phyloP scores from a whole-genome alignment of 164 flowering plant species.

The Warburgia ugandensis region DNA sequence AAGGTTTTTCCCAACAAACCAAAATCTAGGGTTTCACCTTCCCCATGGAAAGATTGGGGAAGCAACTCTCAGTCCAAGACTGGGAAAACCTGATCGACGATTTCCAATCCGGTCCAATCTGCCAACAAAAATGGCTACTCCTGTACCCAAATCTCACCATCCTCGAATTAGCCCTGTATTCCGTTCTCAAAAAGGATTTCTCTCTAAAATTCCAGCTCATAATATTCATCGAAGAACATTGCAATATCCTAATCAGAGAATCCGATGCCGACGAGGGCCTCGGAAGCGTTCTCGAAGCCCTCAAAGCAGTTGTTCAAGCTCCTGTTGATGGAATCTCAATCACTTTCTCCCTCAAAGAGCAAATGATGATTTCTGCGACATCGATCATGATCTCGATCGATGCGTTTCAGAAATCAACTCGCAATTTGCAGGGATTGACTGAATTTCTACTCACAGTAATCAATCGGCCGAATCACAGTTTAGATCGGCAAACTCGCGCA shows the following conservation, averaged over 20 bases:
- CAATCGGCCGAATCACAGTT: conserved; percentile 80
- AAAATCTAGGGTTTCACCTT: too few relatives aligned
- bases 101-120: conserved; percentile 47
- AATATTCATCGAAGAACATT: conserved; percentile 51
- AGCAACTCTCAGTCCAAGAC: conserved; percentile 48
- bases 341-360: conserved; percentile 55
- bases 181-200: conserved; percentile 48
- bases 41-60: conserved; percentile 24
- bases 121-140: conserved; percentile 35
- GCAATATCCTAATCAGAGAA: conserved; percentile 7
- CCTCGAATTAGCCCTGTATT: conserved; percentile 49
- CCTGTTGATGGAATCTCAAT: conserved; percentile 39
- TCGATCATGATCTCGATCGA: conserved; percentile 39
- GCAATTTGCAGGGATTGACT: conserved; percentile 32
- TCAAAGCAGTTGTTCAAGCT: conserved; percentile 49
- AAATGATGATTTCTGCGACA: conserved; percentile 50
- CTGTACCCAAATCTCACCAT: conserved; percentile 26
- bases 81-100: conserved; percentile 82
- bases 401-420: conserved; percentile 7
- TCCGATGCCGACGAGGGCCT: conserved; percentile 13
- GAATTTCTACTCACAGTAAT: conserved; percentile 56
- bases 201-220: conserved; percentile 43
- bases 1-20: too few relatives aligned
- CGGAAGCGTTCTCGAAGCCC: conserved; percentile 45
- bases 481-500: conserved; percentile 67